Percentiles rank a stretch among this genome's conserved stretches.
Evolutionary conservation across 2,329 filamentous ascomycete genomes (phyloP).

Genomic region (Colletotrichum sp.): DNA sequence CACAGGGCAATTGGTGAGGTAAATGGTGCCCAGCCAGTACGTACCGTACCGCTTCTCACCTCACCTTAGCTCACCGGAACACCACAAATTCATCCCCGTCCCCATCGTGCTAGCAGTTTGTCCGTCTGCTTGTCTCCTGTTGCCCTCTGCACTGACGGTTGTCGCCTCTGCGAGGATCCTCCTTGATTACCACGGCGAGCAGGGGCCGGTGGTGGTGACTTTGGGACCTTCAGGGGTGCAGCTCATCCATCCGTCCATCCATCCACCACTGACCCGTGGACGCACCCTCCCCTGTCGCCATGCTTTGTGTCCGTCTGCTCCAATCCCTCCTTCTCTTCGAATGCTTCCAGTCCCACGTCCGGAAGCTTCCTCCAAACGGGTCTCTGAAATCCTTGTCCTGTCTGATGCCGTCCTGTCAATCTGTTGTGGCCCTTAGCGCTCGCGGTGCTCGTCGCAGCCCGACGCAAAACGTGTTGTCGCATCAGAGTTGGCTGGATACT

Average conservation of each 20-base stretch:
- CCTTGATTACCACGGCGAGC: background rate
- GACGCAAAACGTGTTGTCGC: slow-evolving; percentile 11
- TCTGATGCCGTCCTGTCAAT: slow-evolving; percentile 10
- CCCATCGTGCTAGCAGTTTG: background rate
- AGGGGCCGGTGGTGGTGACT: background rate
- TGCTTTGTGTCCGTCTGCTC: background rate
- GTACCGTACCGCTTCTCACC: background rate
- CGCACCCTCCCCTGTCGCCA: background rate
- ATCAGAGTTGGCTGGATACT: background rate
- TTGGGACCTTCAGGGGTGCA: slow-evolving; percentile 2
- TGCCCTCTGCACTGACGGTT: background rate
- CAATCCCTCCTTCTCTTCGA: background rate
- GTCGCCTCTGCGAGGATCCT: slow-evolving; percentile 1
- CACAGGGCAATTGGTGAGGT: background rate
- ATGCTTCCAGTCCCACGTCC: background rate
- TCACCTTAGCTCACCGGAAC: slow-evolving; percentile 20
- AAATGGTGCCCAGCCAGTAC: background rate
- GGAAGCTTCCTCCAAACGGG: background rate
- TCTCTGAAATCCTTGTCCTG: background rate
- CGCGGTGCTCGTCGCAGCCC: background rate
- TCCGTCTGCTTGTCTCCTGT: background rate
- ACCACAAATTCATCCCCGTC: slow-evolving; percentile 1
- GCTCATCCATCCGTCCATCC: background rate
- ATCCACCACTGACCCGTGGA: background rate
- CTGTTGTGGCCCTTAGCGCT: slow-evolving; percentile 10